A percentile compares a stretch with the other conserved stretches of the same genome.
phyloP scores from a whole-genome alignment of 1,139 yeast genomes.

The Blastobotrys apis region DNA sequence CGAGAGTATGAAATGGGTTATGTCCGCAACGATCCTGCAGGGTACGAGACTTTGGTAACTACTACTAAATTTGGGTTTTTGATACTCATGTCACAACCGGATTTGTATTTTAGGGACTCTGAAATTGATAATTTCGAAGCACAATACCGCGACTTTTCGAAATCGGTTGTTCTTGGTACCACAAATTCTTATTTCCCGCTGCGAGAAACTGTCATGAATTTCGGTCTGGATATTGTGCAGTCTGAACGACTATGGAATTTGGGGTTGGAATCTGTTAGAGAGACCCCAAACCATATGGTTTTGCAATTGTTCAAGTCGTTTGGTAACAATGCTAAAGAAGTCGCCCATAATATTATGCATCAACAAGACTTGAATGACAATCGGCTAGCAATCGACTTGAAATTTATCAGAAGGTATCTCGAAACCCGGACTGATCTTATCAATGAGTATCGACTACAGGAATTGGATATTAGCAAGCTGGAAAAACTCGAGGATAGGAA shows the following conservation, averaged over 20 bases:
- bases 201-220: slow-evolving; percentile 13
- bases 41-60: slow-evolving; percentile 16
- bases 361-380: slow-evolving; percentile 11
- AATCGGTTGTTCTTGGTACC: slow-evolving; percentile 8
- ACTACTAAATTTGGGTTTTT: slow-evolving; percentile 17
- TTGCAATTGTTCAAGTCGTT: slow-evolving; percentile 12
- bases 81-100: slow-evolving; percentile 17
- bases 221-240: slow-evolving; percentile 11
- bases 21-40: slow-evolving; percentile 12
- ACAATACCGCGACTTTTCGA: slow-evolving; percentile 8
- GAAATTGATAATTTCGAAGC: background rate
- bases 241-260: slow-evolving; percentile 12
- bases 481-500: slow-evolving; percentile 30
- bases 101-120: slow-evolving; percentile 6
- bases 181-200: slow-evolving; percentile 4
- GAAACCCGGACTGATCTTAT: slow-evolving; percentile 24
- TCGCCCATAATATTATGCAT: slow-evolving; percentile 11
- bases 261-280: slow-evolving; percentile 1
- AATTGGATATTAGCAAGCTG: slow-evolving; percentile 24
- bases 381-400: slow-evolving; percentile 18
- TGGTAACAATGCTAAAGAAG: slow-evolving; percentile 13
- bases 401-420: slow-evolving; percentile 21
- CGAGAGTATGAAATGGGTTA: slow-evolving; percentile 18
- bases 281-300: slow-evolving; percentile 14
- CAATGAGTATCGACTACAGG: slow-evolving; percentile 29